Conservation (phyloP, 108 stramenopile species). For the Schizochytrium sp. region DNA sequence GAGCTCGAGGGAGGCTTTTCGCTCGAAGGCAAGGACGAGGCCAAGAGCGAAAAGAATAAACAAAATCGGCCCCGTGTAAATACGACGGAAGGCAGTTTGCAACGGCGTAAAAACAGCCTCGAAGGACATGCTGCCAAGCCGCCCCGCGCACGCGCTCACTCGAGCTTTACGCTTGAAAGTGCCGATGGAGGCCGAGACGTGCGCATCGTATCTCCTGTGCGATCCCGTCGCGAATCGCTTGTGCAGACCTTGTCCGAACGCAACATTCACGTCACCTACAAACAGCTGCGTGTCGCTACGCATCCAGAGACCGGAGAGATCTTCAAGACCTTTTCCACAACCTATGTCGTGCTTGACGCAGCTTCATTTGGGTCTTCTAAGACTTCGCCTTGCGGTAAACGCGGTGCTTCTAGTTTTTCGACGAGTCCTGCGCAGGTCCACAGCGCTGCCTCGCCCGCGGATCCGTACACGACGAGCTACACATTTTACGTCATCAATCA, state of each 20-base stretch:
- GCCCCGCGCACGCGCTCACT: background rate
- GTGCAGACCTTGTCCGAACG: background rate
- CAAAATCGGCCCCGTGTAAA: too few relatives aligned
- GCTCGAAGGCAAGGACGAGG: too few relatives aligned
- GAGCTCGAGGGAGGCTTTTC: too few relatives aligned
- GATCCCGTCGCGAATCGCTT: background rate
- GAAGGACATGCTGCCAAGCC: background rate
- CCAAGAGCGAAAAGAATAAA: too few relatives aligned
- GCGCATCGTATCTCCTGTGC: background rate
- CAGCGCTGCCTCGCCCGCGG: background rate
- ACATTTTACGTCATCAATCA: background rate
- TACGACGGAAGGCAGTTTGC: too few relatives aligned
- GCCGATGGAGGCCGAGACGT: background rate
- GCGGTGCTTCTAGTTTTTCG: background rate
- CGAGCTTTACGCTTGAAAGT: background rate
- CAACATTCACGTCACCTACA: background rate
- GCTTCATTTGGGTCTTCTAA: background rate
- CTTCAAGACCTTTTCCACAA: background rate
- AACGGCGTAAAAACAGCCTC: background rate
- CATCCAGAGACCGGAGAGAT: background rate
- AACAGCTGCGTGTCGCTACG: background rate
- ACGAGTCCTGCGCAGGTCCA: background rate
- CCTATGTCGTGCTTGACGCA: background rate
- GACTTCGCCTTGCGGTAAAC: too few relatives aligned
- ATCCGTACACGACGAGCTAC: background rate